Evolutionary conservation across 2,329 filamentous ascomycete genomes (phyloP).

Genomic region (Colletotrichum tabaci): DNA sequence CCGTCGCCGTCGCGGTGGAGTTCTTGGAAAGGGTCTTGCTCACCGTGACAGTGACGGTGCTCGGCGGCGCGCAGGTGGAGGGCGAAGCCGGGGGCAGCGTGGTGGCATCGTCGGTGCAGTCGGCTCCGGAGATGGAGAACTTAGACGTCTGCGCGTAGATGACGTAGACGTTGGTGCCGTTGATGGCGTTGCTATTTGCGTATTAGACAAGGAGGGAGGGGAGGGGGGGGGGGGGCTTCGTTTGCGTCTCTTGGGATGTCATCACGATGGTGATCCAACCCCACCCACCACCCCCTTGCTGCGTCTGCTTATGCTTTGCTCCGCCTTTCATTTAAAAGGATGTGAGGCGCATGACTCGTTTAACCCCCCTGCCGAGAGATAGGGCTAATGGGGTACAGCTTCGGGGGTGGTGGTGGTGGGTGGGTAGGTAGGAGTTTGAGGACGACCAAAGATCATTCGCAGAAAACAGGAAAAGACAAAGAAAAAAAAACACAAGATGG

Average conservation of each 20-base stretch:
- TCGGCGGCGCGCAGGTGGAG: slow-evolving; percentile 46
- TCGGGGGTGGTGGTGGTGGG: neutral
- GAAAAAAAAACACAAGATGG: neutral
- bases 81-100: slow-evolving; percentile 42
- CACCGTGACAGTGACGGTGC: slow-evolving; percentile 47
- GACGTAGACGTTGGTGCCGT: slow-evolving; percentile 61
- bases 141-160: slow-evolving; percentile 59
- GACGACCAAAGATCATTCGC: neutral
- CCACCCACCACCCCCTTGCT: too few species aligned
- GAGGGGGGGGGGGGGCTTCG: too few species aligned
- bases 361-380: neutral
- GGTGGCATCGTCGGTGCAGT: slow-evolving; percentile 48
- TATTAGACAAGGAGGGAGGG: neutral
- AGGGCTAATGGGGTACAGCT: slow-evolving; percentile 1
- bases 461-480: slow-evolving; percentile 39
- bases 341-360: slow-evolving; percentile 16
- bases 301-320: neutral
- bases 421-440: too few species aligned
- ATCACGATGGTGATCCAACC: too few species aligned
- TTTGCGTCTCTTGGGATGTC: neutral
- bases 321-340: slow-evolving; percentile 25
- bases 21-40: slow-evolving; percentile 41
- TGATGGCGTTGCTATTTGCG: slow-evolving; percentile 55
- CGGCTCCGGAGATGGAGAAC: slow-evolving; percentile 53
- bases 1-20: slow-evolving; percentile 41